Evolutionary conservation across 2,329 filamentous ascomycete species (phyloP), one percentile per base, ranked within the genome.

Genomic region (Shiraia bambusicola): DNA sequence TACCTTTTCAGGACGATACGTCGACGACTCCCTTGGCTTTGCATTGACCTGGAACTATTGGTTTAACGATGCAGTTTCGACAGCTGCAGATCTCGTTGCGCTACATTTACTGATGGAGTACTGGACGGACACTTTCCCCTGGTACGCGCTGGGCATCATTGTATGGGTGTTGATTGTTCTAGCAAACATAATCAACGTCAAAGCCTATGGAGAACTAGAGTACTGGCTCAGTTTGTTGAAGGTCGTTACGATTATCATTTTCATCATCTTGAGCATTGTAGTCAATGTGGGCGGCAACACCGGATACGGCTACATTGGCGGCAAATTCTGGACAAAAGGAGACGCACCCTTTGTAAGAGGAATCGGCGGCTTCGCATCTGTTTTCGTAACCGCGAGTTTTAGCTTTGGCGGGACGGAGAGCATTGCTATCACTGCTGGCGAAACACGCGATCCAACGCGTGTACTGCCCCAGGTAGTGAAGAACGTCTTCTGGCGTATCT

Each of bases 381-480:
- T 87, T 45, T 87, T 89, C 56, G 85, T 89, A 33, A 87, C 82
- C 0, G 85, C 86, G 1, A 84, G 86, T 4, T 88, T 89, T 57
- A 54, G 86, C 37, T 89, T 88, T 58, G 80, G 83, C 5, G 86
- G 86, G 9, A 89, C 86, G 1, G 86, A 90, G 63, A 75, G 88
- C 9, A 84, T 89, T 34, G 87, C 86, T 38, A 78, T 91, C 11
- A 86, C 86, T 3, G 86, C 87, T 2, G 87, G 86, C 24, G 87
- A 91, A 65, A 87, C 86, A 1, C 81, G 79, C n/a, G 88, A 89
- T 59, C 87, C 87, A 3, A 79, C 85, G 43, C 88, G 93, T 63
- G 87, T 86, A 1, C 76, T 96, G 0, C 91, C 91, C 0, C 89
- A 83, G 0, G 91, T 91, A 10, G 83, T 94, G 59, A 95, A 94